Evolutionary conservation across 2,329 filamentous ascomycete species (phyloP), one percentile per base, ranked within the genome.

Genomic region (Teratosphaeriaceae sp.): DNA sequence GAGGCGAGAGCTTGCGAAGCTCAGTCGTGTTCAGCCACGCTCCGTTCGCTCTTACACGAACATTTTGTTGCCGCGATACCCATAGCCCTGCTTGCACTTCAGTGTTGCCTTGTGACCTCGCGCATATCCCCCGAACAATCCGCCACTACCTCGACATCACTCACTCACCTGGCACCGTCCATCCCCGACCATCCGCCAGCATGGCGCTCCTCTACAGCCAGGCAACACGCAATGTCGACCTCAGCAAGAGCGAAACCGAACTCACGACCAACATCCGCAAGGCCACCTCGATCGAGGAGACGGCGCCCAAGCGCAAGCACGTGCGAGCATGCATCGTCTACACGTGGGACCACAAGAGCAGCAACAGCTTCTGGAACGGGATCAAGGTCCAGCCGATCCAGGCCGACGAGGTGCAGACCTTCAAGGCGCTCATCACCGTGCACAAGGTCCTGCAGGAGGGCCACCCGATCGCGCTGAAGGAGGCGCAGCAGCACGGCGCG

Each of bases 381-480:
- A 94, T 98, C 78, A 98, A 98, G 80, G 89, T 97, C 84, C 90
- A 97, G 71, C 92, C 92, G n/a, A 88, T 98, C 61, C 79, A 97
- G 52, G 90, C 92, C 66, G 92, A 98, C 64, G 92, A 98, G 71
- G 84, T 98, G 29, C 92, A 98, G 72, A 97, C 92, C 3, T 98
- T 97, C 77, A 98, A 98, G 67, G 89, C 92, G 37, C 78, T 98
- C 48, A 96, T 97, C 60, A 97, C 88, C 18, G 80, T 97, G 52
- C 92, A 98, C 72, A 96, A 97, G 66, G 90, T 98, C 41, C 75
- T 98, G 15, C 92, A 98, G 63, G 92, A 98, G 67, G 92, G 92
- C 13, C 92, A 98, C 60, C 89, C 92, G 0, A 75, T 85, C 43
- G 86, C 85, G 2, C 70, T 98, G 24, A 83, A 82, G 59, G 92